Conservation (phyloP, 345 rosid species). For the Noccaea caerulescens region DNA sequence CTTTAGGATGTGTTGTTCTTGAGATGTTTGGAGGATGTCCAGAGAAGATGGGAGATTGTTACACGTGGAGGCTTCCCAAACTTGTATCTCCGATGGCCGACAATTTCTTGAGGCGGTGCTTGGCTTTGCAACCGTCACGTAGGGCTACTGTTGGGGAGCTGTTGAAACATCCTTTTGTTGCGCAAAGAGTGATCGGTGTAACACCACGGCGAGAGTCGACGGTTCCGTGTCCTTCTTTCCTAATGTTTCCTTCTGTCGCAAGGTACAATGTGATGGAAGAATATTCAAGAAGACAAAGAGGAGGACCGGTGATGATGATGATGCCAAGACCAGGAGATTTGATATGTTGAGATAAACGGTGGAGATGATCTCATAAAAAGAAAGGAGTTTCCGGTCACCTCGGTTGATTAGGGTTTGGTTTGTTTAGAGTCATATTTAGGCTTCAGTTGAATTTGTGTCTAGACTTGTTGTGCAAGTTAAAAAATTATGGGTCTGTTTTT, state of each 20-base stretch:
- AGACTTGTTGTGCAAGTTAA: not conserved
- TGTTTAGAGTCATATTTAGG: not conserved
- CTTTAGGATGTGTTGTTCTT: conserved; percentile 29
- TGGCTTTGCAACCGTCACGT: conserved; percentile 4
- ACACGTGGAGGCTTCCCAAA: conserved; percentile 4
- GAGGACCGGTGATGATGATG: conserved; percentile 12
- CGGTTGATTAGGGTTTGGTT: not conserved
- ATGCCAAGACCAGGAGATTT: conserved; percentile 10
- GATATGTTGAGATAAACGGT: conserved; percentile 6
- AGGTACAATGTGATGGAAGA: not conserved
- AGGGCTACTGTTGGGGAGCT: conserved; percentile 22
- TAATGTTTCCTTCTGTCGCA: not conserved
- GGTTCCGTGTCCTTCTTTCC: not conserved
- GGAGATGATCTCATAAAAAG: not conserved
- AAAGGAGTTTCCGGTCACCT: not conserved
- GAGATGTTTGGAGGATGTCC: conserved; percentile 33
- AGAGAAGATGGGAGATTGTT: not conserved
- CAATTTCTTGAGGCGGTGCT: conserved; percentile 22
- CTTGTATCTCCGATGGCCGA: conserved; percentile 2
- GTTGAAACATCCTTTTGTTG: conserved; percentile 22
- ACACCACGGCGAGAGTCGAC: no score
- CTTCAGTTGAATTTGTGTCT: not conserved
- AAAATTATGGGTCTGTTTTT: not conserved
- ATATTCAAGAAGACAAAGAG: not conserved
- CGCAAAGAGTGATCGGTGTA: not conserved